Evolutionary conservation across 345 rosid species (phyloP).

Genomic region (Trapa incisa): DNA sequence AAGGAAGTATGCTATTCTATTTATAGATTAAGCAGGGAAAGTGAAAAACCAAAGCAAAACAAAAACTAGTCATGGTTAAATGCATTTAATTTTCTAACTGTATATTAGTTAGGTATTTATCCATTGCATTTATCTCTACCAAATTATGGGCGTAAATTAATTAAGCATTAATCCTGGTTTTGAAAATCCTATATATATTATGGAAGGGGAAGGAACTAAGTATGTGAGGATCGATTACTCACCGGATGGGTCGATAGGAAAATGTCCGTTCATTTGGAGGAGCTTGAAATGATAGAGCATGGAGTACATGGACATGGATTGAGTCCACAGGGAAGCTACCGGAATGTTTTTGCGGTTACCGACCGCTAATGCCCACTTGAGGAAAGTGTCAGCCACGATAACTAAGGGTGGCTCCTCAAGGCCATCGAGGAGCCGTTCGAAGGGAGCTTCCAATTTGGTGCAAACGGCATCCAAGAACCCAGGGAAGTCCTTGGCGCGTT

Average conservation of each 20-base stretch:
- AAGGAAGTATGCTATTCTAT: too few relatives aligned
- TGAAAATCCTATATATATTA: too few relatives aligned
- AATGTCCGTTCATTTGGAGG: background rate
- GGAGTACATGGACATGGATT: constrained; percentile 5
- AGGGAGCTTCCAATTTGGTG: constrained; percentile 35
- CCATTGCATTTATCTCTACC: too few relatives aligned
- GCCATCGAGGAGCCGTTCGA: constrained; percentile 26
- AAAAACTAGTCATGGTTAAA: too few relatives aligned
- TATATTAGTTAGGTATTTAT: too few relatives aligned
- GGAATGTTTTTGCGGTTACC: constrained; percentile 20
- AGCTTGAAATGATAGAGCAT: background rate
- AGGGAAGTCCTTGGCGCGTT: constrained; percentile 19
- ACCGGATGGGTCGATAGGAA: constrained; percentile 1
- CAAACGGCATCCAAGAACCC: constrained; percentile 31
- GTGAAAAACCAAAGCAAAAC: too few relatives aligned
- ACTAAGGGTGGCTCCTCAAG: constrained; percentile 10
- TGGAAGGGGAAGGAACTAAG: too few relatives aligned
- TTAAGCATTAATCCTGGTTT: too few relatives aligned
- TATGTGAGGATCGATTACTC: background rate
- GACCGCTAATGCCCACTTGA: constrained; percentile 12
- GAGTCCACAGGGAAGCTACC: constrained; percentile 20
- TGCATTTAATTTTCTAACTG: too few relatives aligned
- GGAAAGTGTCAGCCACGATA: constrained; percentile 14
- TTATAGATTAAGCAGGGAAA: too few relatives aligned
- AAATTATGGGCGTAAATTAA: too few relatives aligned